Evolutionary conservation across 331 rosid genomes (phyloP).

Genomic region (Cydonia oblonga): DNA sequence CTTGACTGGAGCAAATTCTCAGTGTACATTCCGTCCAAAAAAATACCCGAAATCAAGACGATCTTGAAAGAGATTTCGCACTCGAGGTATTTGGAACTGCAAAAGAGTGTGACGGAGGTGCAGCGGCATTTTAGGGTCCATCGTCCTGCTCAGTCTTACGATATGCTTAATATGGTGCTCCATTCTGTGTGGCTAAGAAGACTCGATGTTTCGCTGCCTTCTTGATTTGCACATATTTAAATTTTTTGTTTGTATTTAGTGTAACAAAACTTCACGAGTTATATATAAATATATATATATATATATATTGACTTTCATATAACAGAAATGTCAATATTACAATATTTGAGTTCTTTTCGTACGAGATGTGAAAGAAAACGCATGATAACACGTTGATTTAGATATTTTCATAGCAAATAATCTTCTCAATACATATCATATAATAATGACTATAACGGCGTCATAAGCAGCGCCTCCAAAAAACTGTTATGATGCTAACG

Average conservation of each 20-base stretch:
- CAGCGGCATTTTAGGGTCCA: constrained; percentile 51
- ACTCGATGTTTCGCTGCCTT: neutral
- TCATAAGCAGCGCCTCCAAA: rapidly evolving
- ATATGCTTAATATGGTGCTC: constrained; percentile 67
- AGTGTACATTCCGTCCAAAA: constrained; percentile 31
- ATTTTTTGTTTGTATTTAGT: too few relatives aligned
- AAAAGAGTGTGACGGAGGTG: constrained; percentile 29
- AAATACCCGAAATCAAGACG: constrained; percentile 47
- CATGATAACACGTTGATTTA: too few relatives aligned
- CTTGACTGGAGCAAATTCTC: constrained; percentile 76
- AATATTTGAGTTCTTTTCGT: too few relatives aligned
- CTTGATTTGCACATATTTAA: neutral
- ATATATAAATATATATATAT: too few relatives aligned
- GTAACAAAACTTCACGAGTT: too few relatives aligned
- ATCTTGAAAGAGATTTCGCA: constrained; percentile 31
- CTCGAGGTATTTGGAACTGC: constrained; percentile 31
- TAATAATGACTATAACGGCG: too few relatives aligned
- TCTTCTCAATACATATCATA: too few relatives aligned
- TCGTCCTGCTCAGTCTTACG: constrained; percentile 58
- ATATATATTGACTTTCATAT: too few relatives aligned
- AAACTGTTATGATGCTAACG: too few relatives aligned
- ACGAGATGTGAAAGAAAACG: too few relatives aligned
- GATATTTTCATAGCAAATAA: too few relatives aligned
- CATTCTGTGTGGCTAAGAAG: constrained; percentile 68
- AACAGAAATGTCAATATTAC: too few relatives aligned